A percentile compares a stretch with the other conserved stretches of the same genome.
Evolutionary conservation across 768 basidiomycete species (phyloP).

Genomic region (Lentinus brumalis): DNA sequence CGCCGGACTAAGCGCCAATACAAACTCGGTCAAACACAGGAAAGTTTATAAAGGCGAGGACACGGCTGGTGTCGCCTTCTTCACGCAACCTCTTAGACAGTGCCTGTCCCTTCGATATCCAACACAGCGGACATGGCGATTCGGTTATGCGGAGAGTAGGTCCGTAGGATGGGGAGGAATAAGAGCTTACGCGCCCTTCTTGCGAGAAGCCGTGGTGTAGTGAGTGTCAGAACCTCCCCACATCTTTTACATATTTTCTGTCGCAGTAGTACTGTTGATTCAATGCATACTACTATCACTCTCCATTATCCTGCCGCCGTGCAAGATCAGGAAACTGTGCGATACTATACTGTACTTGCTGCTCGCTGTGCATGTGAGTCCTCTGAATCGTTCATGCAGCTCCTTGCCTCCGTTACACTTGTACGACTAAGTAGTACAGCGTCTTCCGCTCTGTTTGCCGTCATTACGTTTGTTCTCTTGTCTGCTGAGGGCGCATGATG

Average conservation of each 20-base stretch:
- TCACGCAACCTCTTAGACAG: conserved; percentile 72
- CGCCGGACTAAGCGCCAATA: neutral
- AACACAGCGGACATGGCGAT: conserved; percentile 63
- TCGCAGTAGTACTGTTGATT: too few species aligned
- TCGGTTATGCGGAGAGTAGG: conserved; percentile 64
- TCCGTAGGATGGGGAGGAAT: conserved; percentile 46
- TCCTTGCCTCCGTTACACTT: too few species aligned
- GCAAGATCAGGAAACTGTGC: too few species aligned
- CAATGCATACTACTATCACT: too few species aligned
- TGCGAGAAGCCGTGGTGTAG: conserved; percentile 43
- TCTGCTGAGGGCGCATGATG: neutral
- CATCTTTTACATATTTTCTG: conserved; percentile 31
- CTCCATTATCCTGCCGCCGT: too few species aligned
- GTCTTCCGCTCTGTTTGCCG: too few species aligned
- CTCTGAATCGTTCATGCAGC: too few species aligned
- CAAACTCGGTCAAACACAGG: conserved; percentile 22
- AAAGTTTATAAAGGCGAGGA: conserved; percentile 16
- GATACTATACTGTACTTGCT: too few species aligned
- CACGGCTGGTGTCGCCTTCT: neutral
- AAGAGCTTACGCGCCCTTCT: conserved; percentile 57
- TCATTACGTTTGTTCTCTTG: neutral
- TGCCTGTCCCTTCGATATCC: conserved; percentile 54
- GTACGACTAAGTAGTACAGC: too few species aligned
- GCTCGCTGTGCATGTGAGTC: too few species aligned
- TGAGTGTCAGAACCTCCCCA: conserved; percentile 66